Evolutionary conservation across 129 eudicot genomes (phyloP).

Genomic region (Heracleum sosnowskyi): DNA sequence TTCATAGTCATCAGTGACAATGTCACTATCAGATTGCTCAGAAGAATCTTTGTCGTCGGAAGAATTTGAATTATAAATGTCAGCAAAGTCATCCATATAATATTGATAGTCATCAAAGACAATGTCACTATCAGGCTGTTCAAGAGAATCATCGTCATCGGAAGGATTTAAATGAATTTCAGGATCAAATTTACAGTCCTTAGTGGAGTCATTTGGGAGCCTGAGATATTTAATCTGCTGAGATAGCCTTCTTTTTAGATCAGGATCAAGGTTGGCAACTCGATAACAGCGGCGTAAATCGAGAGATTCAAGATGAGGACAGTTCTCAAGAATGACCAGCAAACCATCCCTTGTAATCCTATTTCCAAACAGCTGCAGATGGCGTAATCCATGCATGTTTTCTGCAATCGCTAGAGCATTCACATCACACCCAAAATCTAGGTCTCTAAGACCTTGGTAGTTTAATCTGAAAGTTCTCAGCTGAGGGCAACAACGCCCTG

Average conservation of each 20-base stretch:
- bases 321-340: slow-evolving; percentile 46
- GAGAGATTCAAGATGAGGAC: slow-evolving; percentile 55
- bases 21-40: too few relatives aligned
- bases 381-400: slow-evolving; percentile 48
- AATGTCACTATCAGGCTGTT: slow-evolving; percentile 30
- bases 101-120: slow-evolving; percentile 31
- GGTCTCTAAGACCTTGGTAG: slow-evolving; percentile 14
- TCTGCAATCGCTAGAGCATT: slow-evolving; percentile 53
- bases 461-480: slow-evolving; percentile 47
- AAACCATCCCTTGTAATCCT: slow-evolving; percentile 54
- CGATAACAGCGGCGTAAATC: slow-evolving; percentile 61
- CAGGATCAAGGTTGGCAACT: slow-evolving; percentile 27
- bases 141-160: slow-evolving; percentile 35
- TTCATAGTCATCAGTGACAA: too few relatives aligned
- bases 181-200: slow-evolving; percentile 28
- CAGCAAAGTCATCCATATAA: not conserved
- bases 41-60: not conserved
- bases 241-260: slow-evolving; percentile 33
- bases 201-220: slow-evolving; percentile 39
- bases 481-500: slow-evolving; percentile 35
- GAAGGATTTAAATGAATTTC: slow-evolving; percentile 8
- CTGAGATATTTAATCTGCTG: slow-evolving; percentile 42
- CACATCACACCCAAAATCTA: slow-evolving; percentile 22
- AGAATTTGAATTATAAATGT: too few relatives aligned
- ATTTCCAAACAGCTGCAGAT: slow-evolving; percentile 55